phyloP scores from a whole-genome alignment of 2,329 filamentous ascomycete genomes.

The Drechmeria coniospora region DNA sequence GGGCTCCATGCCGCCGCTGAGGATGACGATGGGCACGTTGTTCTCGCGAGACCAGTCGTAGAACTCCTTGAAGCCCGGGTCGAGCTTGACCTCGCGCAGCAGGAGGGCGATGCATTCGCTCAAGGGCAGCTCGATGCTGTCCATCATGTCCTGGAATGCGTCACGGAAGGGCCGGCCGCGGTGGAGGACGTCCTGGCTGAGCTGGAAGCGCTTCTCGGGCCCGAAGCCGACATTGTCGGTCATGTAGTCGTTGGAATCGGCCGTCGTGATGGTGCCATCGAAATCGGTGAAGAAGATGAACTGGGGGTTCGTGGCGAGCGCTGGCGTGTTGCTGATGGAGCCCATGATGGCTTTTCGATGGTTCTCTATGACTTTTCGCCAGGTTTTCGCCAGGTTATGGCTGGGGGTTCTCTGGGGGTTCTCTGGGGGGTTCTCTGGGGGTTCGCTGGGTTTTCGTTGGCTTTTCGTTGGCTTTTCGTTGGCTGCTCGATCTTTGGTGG shows the following conservation, averaged over 20 bases:
- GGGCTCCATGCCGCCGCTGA: constrained; percentile 85
- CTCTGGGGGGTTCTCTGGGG: too few species aligned
- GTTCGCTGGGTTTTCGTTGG: too few species aligned
- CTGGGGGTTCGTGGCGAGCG: constrained; percentile 55
- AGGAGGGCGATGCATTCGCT: constrained; percentile 67
- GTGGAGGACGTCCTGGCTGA: constrained; percentile 64
- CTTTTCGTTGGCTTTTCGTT: too few species aligned
- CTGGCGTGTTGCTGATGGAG: constrained; percentile 32
- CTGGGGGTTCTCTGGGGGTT: too few species aligned
- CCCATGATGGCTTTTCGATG: constrained; percentile 21
- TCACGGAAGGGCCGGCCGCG: constrained; percentile 63
- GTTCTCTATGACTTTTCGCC: background rate
- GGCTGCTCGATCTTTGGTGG: too few species aligned
- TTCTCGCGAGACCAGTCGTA: constrained; percentile 66
- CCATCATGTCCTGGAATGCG: constrained; percentile 82
- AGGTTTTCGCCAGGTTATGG: too few species aligned
- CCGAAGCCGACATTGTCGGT: constrained; percentile 91
- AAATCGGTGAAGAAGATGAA: constrained; percentile 99
- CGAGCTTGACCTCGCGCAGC: constrained; percentile 69
- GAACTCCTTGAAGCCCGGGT: constrained; percentile 79
- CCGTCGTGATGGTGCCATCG: constrained; percentile 80
- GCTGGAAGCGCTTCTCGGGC: constrained; percentile 47
- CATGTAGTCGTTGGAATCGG: constrained; percentile 53
- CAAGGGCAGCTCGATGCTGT: constrained; percentile 68
- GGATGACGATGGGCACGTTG: constrained; percentile 82